Percentiles rank a stretch among this genome's conserved stretches.
Evolutionary conservation across 1,139 yeast genomes (phyloP).

Genomic region (Hansenula sp.): DNA sequence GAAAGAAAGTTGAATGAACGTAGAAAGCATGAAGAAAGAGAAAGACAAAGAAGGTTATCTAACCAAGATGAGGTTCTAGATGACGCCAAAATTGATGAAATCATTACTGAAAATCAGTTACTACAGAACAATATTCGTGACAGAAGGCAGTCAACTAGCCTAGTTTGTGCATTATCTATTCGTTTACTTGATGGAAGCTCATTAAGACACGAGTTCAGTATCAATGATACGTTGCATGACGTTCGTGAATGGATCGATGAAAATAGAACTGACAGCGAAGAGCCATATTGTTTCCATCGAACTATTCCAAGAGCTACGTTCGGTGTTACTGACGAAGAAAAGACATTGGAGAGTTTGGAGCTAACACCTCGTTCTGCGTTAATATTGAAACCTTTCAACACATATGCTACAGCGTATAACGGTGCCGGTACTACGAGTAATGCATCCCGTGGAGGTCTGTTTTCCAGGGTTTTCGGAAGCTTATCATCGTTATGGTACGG

Average conservation of each 20-base stretch:
- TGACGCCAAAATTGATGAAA: conserved; percentile 15
- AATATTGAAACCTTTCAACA: conserved; percentile 49
- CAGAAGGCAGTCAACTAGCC: conserved; percentile 7
- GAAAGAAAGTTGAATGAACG: conserved; percentile 33
- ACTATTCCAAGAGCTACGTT: conserved; percentile 41
- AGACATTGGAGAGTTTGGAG: conserved; percentile 42
- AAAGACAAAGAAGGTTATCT: conserved; percentile 18
- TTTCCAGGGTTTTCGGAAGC: conserved; percentile 28
- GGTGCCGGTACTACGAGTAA: background rate
- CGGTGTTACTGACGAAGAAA: conserved; percentile 50
- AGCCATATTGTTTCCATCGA: conserved; percentile 44
- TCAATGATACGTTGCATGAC: conserved; percentile 41
- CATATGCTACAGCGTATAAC: conserved; percentile 26
- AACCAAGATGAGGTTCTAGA: conserved; percentile 9
- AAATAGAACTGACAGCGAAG: conserved; percentile 44
- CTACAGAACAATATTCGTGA: conserved; percentile 18
- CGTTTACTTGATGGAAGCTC: conserved; percentile 55
- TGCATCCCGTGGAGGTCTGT: conserved; percentile 20
- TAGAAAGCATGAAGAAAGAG: conserved; percentile 10
- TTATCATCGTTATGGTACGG: conserved; percentile 29
- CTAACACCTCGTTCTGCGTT: conserved; percentile 66
- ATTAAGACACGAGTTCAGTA: conserved; percentile 38
- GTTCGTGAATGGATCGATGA: conserved; percentile 64
- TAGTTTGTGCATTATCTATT: conserved; percentile 42
- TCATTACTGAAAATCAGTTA: conserved; percentile 10